Evolutionary conservation across 495 filamentous ascomycete species (phyloP).

Genomic region (Xylaria venustula): DNA sequence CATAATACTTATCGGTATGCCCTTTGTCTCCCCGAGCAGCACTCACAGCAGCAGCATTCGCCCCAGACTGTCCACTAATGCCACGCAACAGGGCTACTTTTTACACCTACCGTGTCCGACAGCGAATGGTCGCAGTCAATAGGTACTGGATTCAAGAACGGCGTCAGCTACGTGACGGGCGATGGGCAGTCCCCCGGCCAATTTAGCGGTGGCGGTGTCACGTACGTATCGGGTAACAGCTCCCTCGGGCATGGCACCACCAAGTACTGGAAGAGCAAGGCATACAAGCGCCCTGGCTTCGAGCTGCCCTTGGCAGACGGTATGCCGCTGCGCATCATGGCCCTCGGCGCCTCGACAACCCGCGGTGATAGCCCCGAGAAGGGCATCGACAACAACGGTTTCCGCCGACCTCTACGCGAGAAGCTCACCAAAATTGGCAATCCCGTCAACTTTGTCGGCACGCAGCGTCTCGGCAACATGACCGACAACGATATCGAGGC

Average conservation of each 20-base stretch:
- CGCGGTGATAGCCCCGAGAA: slow-evolving; percentile 32
- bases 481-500: slow-evolving; percentile 37
- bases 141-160: slow-evolving; percentile 28
- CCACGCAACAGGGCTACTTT: slow-evolving; percentile 19
- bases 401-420: slow-evolving; percentile 30
- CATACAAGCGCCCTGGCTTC: slow-evolving; percentile 27
- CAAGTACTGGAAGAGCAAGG: slow-evolving; percentile 26
- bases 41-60: too few species aligned
- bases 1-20: slow-evolving; percentile 27
- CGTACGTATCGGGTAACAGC: slow-evolving; percentile 15
- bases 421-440: slow-evolving; percentile 26
- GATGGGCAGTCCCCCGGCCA: slow-evolving; percentile 20
- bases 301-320: slow-evolving; percentile 32
- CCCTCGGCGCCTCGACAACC: slow-evolving; percentile 35
- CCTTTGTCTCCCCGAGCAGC: not conserved
- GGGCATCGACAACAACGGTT: slow-evolving; percentile 33
- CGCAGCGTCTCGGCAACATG: slow-evolving; percentile 35
- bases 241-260: slow-evolving; percentile 19
- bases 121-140: slow-evolving; percentile 32
- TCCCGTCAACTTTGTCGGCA: slow-evolving; percentile 35
- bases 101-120: slow-evolving; percentile 28
- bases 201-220: slow-evolving; percentile 4
- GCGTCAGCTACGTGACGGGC: slow-evolving; percentile 32
- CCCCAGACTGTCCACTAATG: too few species aligned
- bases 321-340: slow-evolving; percentile 34